These are phyloP conservation scores for Ceriops tagal DNA, from an alignment of 345 rosid genomes.

Conservation along the genomic window DNA sequence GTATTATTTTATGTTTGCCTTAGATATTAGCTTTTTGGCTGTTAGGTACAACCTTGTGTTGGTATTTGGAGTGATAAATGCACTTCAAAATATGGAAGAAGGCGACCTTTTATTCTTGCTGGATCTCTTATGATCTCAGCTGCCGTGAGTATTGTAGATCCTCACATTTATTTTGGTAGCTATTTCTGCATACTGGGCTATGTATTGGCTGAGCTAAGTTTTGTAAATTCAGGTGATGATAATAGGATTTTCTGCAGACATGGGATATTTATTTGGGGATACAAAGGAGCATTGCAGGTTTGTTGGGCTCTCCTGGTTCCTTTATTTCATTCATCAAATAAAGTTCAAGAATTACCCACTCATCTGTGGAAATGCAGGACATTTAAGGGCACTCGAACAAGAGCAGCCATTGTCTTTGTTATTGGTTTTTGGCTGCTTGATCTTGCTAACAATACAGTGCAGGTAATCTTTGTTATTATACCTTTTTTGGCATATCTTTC, in stretches of 20 bases:
- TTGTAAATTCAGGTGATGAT: slow-evolving; percentile 83
- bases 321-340: slow-evolving; percentile 6
- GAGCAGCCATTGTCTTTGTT: slow-evolving; percentile 81
- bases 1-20: not conserved
- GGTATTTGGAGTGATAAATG: slow-evolving; percentile 99
- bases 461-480: slow-evolving; percentile 40
- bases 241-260: slow-evolving; percentile 98
- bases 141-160: slow-evolving; percentile 57
- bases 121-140: slow-evolving; percentile 81
- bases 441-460: slow-evolving; percentile 96
- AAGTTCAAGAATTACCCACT: slow-evolving; percentile 1
- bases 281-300: slow-evolving; percentile 93
- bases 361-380: slow-evolving; percentile 48
- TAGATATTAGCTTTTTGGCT: slow-evolving; percentile 23
- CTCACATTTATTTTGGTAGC: not conserved
- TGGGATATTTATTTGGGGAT: slow-evolving; percentile 85
- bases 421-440: slow-evolving; percentile 98
- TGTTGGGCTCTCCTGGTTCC: slow-evolving; percentile 20
- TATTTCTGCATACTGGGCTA: slow-evolving; percentile 12
- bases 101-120: slow-evolving; percentile 87
- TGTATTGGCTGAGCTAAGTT: slow-evolving; percentile 47
- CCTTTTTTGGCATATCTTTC: not conserved
- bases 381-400: slow-evolving; percentile 80
- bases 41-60: slow-evolving; percentile 95
- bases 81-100: slow-evolving; percentile 80